phyloP scores from a whole-genome alignment of 441 rosid species.

The Arabidopsis lyrata region DNA sequence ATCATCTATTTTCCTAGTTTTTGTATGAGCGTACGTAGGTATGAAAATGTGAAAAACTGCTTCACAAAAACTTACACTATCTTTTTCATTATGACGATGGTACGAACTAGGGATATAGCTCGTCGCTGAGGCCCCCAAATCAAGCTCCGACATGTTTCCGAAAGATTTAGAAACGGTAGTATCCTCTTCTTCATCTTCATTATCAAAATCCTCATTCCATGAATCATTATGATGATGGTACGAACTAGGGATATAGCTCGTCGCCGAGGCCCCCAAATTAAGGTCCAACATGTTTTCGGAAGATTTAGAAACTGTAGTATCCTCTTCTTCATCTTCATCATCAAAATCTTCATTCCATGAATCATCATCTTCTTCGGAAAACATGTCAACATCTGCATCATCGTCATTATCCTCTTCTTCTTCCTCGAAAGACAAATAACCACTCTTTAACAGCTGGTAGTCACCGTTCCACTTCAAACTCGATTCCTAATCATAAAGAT shows the following conservation, averaged over 20 bases:
- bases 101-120: background rate
- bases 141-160: constrained; percentile 7
- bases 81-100: constrained; percentile 12
- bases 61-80: constrained; percentile 28
- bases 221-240: background rate
- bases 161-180: background rate
- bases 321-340: background rate
- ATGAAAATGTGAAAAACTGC: background rate
- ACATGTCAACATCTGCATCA: background rate
- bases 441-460: too few relatives aligned
- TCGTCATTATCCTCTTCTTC: background rate
- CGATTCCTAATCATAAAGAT: constrained; percentile 23
- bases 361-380: background rate
- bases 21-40: background rate
- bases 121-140: background rate
- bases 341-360: background rate
- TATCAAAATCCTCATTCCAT: background rate
- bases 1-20: background rate
- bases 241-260: background rate
- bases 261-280: background rate
- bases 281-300: constrained; percentile 8
- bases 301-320: background rate
- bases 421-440: too few relatives aligned
- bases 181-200: background rate
- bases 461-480: background rate